phyloP scores from a whole-genome alignment of 2,329 filamentous ascomycete species.

The Sporothrix luriei region DNA sequence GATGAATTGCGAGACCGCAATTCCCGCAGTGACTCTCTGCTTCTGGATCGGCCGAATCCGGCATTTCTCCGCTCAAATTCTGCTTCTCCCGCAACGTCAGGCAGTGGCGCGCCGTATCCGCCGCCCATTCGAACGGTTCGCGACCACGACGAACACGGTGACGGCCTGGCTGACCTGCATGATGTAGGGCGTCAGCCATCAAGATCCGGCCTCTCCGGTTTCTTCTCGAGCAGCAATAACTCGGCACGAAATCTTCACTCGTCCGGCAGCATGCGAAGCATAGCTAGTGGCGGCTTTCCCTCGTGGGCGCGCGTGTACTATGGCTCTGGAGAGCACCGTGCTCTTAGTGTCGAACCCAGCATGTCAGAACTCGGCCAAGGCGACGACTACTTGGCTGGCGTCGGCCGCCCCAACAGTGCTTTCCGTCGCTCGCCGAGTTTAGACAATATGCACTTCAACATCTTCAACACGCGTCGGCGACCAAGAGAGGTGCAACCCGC shows the following conservation, averaged over 20 bases:
- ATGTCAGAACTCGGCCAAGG: conserved; percentile 41
- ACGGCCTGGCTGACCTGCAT: conserved; percentile 63
- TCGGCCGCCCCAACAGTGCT: conserved; percentile 52
- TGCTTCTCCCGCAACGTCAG: conserved; percentile 35
- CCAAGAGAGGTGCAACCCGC: conserved; percentile 45
- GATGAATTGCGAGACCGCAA: conserved; percentile 42
- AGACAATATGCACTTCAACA: conserved; percentile 51
- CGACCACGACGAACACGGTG: conserved; percentile 65
- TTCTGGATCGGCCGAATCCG: conserved; percentile 53
- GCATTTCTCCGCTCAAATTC: conserved; percentile 44
- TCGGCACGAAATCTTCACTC: conserved; percentile 57
- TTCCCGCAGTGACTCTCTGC: conserved; percentile 48
- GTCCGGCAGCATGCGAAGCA: conserved; percentile 50
- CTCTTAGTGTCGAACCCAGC: conserved; percentile 53
- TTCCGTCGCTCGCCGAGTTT: conserved; percentile 55
- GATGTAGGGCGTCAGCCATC: conserved; percentile 57
- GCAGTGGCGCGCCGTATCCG: conserved; percentile 41
- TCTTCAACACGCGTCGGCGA: conserved; percentile 52
- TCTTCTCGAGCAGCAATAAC: conserved; percentile 49
- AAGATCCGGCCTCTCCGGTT: conserved; percentile 55
- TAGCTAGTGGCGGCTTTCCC: conserved; percentile 52
- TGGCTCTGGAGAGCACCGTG: conserved; percentile 63
- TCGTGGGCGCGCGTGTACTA: conserved; percentile 70
- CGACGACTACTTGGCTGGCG: conserved; percentile 40
- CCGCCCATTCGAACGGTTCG: conserved; percentile 50